Evolutionary conservation across 352 stramenopile species (phyloP).

Genomic region (Pythium folliculosum): DNA sequence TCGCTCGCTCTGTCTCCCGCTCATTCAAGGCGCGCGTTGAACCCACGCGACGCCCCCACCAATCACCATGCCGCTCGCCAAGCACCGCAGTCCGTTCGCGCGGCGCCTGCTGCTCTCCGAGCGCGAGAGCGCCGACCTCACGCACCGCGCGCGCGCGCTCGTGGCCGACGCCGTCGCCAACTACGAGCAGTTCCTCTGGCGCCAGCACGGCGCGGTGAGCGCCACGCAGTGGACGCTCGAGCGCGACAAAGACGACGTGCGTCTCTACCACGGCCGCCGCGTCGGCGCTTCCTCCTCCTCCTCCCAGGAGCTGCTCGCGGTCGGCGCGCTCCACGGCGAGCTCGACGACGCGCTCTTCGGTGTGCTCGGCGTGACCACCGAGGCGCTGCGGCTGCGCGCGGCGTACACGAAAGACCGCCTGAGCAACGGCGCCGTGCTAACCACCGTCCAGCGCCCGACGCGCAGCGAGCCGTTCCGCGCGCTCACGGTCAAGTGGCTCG

Average conservation of each 20-base stretch:
- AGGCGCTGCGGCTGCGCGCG: constrained; percentile 50
- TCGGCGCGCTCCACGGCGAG: constrained; percentile 49
- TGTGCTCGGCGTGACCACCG: constrained; percentile 36
- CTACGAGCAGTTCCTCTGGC: constrained; percentile 54
- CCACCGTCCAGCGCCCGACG: constrained; percentile 45
- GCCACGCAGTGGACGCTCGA: constrained; percentile 50
- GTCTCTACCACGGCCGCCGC: constrained; percentile 46
- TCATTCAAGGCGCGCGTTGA: too few relatives aligned
- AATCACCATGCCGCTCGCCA: constrained; percentile 18
- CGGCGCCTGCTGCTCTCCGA: constrained; percentile 37
- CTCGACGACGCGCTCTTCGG: constrained; percentile 69
- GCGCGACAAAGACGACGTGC: constrained; percentile 49
- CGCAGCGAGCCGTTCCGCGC: constrained; percentile 48
- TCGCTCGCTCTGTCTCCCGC: too few relatives aligned
- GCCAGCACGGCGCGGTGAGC: constrained; percentile 43
- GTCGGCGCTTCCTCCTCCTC: constrained; percentile 4
- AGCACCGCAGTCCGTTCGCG: constrained; percentile 54
- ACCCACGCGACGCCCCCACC: too few relatives aligned
- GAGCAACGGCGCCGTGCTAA: constrained; percentile 48
- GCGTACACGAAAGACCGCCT: constrained; percentile 51
- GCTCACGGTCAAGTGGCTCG: constrained; percentile 64
- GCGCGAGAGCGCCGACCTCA: constrained; percentile 43
- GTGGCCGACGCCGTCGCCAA: constrained; percentile 50
- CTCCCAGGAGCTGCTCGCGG: constrained; percentile 16
- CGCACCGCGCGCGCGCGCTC: constrained; percentile 42